Conservation (phyloP, 2,329 filamentous ascomycete species). For the Fusarium nelsonii region DNA sequence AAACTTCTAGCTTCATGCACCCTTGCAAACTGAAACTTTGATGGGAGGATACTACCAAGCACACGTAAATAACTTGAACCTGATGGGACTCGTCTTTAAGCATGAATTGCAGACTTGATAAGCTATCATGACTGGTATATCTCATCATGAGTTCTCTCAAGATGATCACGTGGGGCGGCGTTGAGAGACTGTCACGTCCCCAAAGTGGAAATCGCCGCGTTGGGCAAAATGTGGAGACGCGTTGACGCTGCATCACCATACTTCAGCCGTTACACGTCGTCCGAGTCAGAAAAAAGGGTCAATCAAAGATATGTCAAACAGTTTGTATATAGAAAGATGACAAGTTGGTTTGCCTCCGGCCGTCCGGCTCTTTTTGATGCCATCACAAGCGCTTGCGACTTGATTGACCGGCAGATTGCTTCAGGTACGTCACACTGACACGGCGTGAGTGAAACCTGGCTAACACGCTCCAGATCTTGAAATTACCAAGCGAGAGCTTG, state of each 20-base stretch:
- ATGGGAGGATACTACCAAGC: neutral
- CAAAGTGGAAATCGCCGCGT: conserved; percentile 30
- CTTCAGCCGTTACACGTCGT: conserved; percentile 11
- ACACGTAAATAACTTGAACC: neutral
- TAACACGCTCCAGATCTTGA: conserved; percentile 51
- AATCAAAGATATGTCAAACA: conserved; percentile 22
- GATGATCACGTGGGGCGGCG: conserved; percentile 31
- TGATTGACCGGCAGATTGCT: conserved; percentile 55
- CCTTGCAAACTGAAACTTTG: neutral
- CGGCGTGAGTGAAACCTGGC: neutral
- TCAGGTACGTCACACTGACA: conserved; percentile 50
- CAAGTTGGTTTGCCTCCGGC: conserved; percentile 56
- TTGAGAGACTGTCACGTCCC: neutral
- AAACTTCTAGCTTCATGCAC: no score
- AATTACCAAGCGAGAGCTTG: conserved; percentile 58
- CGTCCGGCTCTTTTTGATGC: conserved; percentile 57
- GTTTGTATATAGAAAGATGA: conserved; percentile 49
- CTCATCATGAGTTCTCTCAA: neutral
- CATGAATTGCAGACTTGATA: neutral
- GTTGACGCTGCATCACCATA: conserved; percentile 35
- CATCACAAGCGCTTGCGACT: conserved; percentile 55
- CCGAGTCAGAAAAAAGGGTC: conserved; percentile 8
- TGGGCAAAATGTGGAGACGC: conserved; percentile 45
- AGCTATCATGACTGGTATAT: neutral
- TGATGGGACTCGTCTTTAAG: no score